A percentile compares a stretch with the other conserved stretches of the same genome.
phyloP scores from a whole-genome alignment of 176 grass and related monocot species.

The Dactylis glomerata region DNA sequence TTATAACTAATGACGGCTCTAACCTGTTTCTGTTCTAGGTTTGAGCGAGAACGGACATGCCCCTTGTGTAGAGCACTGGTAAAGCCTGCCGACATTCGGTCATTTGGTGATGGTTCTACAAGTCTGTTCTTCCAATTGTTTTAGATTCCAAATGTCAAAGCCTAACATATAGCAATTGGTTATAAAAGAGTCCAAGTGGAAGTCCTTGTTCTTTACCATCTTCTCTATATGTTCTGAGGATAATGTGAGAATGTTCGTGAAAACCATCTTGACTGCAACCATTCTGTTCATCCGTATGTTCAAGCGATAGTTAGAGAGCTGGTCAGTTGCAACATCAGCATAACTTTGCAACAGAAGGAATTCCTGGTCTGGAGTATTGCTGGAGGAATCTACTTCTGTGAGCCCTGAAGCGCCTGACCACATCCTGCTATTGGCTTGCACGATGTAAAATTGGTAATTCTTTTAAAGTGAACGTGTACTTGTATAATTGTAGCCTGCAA shows the following conservation, averaged over 20 bases:
- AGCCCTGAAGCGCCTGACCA: background rate
- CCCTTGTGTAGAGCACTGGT: slow-evolving; percentile 86
- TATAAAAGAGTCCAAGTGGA: slow-evolving; percentile 22
- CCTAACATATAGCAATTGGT: slow-evolving; percentile 37
- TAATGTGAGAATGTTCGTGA: slow-evolving; percentile 18
- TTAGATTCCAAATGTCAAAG: slow-evolving; percentile 36
- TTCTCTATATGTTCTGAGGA: background rate
- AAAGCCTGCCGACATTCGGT: slow-evolving; percentile 86
- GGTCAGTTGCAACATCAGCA: slow-evolving; percentile 25
- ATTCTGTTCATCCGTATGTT: slow-evolving; percentile 31
- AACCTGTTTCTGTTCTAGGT: slow-evolving; percentile 50
- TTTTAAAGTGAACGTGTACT: slow-evolving; percentile 9
- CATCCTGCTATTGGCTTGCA: background rate
- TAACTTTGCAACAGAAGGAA: slow-evolving; percentile 8
- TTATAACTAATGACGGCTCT: background rate
- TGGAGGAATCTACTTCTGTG: background rate
- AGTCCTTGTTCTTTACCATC: slow-evolving; percentile 15
- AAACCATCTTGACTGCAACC: slow-evolving; percentile 10
- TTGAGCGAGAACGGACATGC: slow-evolving; percentile 86
- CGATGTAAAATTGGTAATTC: slow-evolving; percentile 25
- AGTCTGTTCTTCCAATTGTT: slow-evolving; percentile 93
- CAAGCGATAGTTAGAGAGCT: slow-evolving; percentile 22
- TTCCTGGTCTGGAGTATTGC: background rate
- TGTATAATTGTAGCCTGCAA: slow-evolving; percentile 18
- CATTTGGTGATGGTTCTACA: slow-evolving; percentile 91